Conservation (phyloP, 2,329 filamentous ascomycete genomes). For the Botrytis tulipae region DNA sequence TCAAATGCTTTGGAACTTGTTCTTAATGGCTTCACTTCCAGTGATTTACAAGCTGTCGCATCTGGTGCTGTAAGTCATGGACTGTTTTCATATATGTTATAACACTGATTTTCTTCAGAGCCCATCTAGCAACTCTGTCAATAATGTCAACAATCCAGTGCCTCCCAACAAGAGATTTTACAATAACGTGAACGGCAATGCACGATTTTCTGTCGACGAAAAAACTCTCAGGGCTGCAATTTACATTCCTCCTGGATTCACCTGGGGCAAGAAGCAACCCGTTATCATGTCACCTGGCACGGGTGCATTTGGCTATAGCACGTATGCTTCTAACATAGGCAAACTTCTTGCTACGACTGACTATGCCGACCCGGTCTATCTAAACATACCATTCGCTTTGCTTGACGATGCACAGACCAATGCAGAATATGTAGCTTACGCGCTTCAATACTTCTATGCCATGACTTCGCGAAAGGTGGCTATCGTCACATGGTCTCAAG, state of each 20-base stretch:
- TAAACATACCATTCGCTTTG: constrained; percentile 52
- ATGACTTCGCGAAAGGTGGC: constrained; percentile 42
- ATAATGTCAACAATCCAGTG: constrained; percentile 2
- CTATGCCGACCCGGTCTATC: constrained; percentile 52
- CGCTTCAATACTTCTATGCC: constrained; percentile 54
- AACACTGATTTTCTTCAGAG: not conserved
- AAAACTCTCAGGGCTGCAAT: constrained; percentile 49
- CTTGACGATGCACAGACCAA: constrained; percentile 51
- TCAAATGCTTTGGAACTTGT: constrained; percentile 24
- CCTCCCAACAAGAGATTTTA: constrained; percentile 25
- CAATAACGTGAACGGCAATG: constrained; percentile 40
- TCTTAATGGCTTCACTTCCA: constrained; percentile 24
- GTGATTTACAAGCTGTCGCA: constrained; percentile 22
- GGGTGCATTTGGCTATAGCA: constrained; percentile 46
- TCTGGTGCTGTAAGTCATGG: constrained; percentile 1
- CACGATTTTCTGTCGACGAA: constrained; percentile 50
- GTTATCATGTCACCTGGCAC: constrained; percentile 56
- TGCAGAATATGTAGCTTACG: constrained; percentile 56
- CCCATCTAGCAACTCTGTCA: not conserved
- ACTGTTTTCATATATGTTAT: not conserved
- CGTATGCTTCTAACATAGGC: constrained; percentile 44
- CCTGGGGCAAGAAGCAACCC: constrained; percentile 46
- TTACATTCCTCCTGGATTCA: constrained; percentile 50
- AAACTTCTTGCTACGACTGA: constrained; percentile 46
- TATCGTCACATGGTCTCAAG: constrained; percentile 56